phyloP scores from a whole-genome alignment of 2,329 filamentous ascomycete species.

The Aspergillus transmontanensis region DNA sequence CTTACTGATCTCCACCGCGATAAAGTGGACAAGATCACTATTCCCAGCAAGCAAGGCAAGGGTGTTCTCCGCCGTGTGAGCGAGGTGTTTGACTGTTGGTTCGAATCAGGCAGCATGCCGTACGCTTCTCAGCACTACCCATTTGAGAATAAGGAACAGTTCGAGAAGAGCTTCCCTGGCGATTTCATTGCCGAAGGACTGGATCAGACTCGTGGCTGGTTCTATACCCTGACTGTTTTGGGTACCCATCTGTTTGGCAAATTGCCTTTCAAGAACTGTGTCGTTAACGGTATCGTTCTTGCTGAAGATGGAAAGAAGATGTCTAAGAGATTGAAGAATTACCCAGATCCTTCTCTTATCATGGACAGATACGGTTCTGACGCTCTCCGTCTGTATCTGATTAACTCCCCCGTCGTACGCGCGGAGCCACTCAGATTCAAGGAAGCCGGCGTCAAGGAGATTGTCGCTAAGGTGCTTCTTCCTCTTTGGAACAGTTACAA shows the following conservation, averaged over 20 bases:
- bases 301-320: slow-evolving; percentile 98
- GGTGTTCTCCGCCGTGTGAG: slow-evolving; percentile 77
- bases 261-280: slow-evolving; percentile 89
- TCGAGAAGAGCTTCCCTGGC: slow-evolving; percentile 80
- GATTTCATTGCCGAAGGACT: slow-evolving; percentile 94
- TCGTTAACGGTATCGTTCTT: slow-evolving; percentile 93
- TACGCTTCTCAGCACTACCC: slow-evolving; percentile 90
- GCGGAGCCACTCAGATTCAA: slow-evolving; percentile 91
- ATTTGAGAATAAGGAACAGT: slow-evolving; percentile 82
- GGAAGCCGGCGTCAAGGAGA: slow-evolving; percentile 89
- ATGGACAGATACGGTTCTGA: slow-evolving; percentile 90
- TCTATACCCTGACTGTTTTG: slow-evolving; percentile 87
- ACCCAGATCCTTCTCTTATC: slow-evolving; percentile 80
- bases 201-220: slow-evolving; percentile 95
- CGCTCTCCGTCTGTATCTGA: slow-evolving; percentile 89
- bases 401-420: slow-evolving; percentile 93
- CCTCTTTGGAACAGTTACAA: slow-evolving; percentile 97
- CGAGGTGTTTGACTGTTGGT: slow-evolving; percentile 97
- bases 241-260: slow-evolving; percentile 84
- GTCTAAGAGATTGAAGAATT: slow-evolving; percentile 96
- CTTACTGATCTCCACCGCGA: slow-evolving; percentile 87
- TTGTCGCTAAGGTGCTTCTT: slow-evolving; percentile 86
- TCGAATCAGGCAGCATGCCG: slow-evolving; percentile 94
- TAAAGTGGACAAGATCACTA: slow-evolving; percentile 91
- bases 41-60: slow-evolving; percentile 85